Percentiles rank a stretch among this genome's conserved stretches.
These are phyloP conservation scores for Naegleria lovaniensis DNA, from an alignment of 208 protist species.

Conservation along the genomic window DNA sequence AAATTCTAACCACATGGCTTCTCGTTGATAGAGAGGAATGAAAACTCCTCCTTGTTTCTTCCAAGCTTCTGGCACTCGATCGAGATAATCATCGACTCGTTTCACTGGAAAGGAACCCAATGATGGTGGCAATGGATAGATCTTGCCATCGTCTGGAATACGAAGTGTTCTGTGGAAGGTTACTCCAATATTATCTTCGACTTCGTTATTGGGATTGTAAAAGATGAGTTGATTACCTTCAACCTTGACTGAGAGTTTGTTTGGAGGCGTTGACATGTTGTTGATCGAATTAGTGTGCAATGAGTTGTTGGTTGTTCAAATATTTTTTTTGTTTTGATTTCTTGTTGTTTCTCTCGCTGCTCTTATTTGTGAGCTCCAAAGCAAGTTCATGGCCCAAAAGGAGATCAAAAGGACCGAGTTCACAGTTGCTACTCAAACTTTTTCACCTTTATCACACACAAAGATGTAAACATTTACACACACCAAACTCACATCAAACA, in stretches of 20 bases:
- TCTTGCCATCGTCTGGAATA: slow-evolving; percentile 30
- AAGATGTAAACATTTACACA: no score
- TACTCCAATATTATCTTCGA: neutral
- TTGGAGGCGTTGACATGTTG: neutral
- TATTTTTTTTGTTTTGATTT: no score
- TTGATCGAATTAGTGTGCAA: neutral
- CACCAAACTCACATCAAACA: no score
- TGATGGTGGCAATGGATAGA: slow-evolving; percentile 29
- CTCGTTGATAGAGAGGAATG: slow-evolving; percentile 23
- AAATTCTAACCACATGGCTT: slow-evolving; percentile 36
- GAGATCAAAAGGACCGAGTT: no score
- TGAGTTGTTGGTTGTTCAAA: no score
- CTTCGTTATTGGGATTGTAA: neutral
- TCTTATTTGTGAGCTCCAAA: no score
- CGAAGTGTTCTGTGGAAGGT: slow-evolving; percentile 30
- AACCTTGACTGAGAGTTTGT: neutral
- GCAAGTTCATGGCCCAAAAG: no score
- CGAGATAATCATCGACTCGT: slow-evolving; percentile 6
- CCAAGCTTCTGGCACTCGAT: neutral
- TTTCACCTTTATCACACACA: no score
- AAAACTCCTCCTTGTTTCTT: slow-evolving; percentile 14
- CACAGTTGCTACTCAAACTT: no score
- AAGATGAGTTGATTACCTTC: neutral
- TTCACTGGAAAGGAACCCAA: slow-evolving; percentile 28
- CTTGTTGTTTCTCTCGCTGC: no score